Base-by-base conservation (phyloP, 2,329 filamentous ascomycete genomes). In the Sclerotinia subarctica region DNA sequence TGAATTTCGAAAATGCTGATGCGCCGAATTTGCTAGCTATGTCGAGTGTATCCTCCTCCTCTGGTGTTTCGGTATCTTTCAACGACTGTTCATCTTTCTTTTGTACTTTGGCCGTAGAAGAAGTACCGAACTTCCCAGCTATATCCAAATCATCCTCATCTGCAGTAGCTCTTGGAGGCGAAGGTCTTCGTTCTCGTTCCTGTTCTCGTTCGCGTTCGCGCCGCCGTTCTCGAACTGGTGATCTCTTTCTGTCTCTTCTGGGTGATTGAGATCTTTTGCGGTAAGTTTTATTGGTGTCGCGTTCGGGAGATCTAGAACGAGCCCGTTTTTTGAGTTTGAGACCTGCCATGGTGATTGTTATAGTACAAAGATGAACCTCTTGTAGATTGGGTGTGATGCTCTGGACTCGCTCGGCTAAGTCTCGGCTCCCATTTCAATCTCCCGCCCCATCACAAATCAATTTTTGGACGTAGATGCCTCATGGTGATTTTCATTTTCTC, bases 141-240 rank as follows among this genome's bases (percentile, higher is more conserved):
- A 76, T 69, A 26, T 75, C 75, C 42, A 77, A 76, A 66, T 76
- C 74, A 64, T 76, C 74, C 59, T 76, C 76, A 35, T 76, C 70
- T 11, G 72, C 70, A 13, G 70, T 70, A 65, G 63, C 49, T 63
- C 17, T 32, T 73, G 79, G 80, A 64, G 75, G 81, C 58, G 81
- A 76, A 69, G 87, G 87, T 64, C 85, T 84, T 70, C 85, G 80
- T 68, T 86, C 83, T 70, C 85, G 79, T 68, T 79, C 70, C 24
- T 72, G 73, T 24, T 65, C 62, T 70, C 71, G 66, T 60, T 72
- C 68, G 67, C 83, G 81, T 58, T 81, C 80, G 42, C 80, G 77
- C 29, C 26, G 32, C 4, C 51, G 24, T 19, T 65, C 62, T 71
- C 71, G 66, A 66, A 72, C 73, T 17, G 81, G 81, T 8, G 81